phyloP scores from a whole-genome alignment of 1,139 yeast genomes.

The Hansenula lynferdii region DNA sequence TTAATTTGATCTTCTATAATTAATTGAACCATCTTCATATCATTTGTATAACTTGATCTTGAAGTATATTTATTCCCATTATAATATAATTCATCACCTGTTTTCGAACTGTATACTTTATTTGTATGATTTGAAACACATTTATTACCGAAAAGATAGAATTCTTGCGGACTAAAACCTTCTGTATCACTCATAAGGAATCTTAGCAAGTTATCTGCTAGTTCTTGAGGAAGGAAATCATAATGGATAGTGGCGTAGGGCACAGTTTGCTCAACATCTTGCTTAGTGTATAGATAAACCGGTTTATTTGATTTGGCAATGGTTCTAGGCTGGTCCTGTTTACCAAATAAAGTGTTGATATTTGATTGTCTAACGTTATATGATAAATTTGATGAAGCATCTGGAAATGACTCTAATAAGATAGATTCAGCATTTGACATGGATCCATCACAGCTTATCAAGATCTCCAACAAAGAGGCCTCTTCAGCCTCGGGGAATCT shows the following conservation, averaged over 20 bases:
- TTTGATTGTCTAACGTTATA: conserved; percentile 25
- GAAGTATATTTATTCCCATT: conserved; percentile 30
- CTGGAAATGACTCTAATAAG: conserved; percentile 26
- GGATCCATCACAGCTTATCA: conserved; percentile 37
- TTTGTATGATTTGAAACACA: conserved; percentile 52
- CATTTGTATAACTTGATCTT: conserved; percentile 31
- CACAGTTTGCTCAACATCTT: conserved; percentile 35
- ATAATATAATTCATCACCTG: conserved; percentile 27
- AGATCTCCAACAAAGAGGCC: conserved; percentile 31
- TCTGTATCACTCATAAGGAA: conserved; percentile 36
- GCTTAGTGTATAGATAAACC: conserved; percentile 31
- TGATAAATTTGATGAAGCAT: conserved; percentile 4
- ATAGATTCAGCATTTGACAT: conserved; percentile 27
- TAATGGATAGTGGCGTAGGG: conserved; percentile 47
- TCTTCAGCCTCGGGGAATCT: conserved; percentile 28
- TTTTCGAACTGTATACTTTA: conserved; percentile 23
- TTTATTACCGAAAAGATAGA: conserved; percentile 55
- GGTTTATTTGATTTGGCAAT: conserved; percentile 19
- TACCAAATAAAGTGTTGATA: conserved; percentile 13
- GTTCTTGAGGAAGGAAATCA: conserved; percentile 44
- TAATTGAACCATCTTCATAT: conserved; percentile 35
- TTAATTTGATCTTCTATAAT: conserved; percentile 41
- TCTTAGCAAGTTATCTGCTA: conserved; percentile 40
- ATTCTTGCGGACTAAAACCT: conserved; percentile 36
- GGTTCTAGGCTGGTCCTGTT: conserved; percentile 5